phyloP scores from a whole-genome alignment of 176 grass and related monocot species.

The Poa pratensis region DNA sequence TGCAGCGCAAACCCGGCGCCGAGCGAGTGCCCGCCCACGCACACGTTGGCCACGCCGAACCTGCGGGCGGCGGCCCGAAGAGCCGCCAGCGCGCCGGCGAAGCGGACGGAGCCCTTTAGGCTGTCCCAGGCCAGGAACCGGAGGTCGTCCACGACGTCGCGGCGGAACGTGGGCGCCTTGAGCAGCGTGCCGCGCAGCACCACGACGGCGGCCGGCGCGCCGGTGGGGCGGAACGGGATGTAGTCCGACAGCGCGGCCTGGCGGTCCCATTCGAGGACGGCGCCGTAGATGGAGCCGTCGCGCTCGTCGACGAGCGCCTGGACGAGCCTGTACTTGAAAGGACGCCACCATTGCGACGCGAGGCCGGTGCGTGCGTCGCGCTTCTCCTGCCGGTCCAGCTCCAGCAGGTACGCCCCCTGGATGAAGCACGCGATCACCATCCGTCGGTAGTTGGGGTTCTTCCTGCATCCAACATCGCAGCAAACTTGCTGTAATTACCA shows the following conservation, averaged over 20 bases:
- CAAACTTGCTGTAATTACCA: neutral
- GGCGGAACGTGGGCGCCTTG: constrained; percentile 48
- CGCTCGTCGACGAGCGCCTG: constrained; percentile 61
- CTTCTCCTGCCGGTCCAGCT: constrained; percentile 88
- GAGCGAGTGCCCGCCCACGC: constrained; percentile 77
- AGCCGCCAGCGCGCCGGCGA: constrained; percentile 62
- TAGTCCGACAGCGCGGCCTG: constrained; percentile 51
- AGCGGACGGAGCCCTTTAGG: constrained; percentile 80
- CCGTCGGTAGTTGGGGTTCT: constrained; percentile 67
- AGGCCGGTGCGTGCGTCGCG: constrained; percentile 52
- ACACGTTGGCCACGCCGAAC: constrained; percentile 51
- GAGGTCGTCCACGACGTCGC: constrained; percentile 77
- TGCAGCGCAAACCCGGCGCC: constrained; percentile 88
- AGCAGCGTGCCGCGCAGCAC: constrained; percentile 77
- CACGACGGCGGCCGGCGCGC: constrained; percentile 65
- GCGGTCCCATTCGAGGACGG: constrained; percentile 84
- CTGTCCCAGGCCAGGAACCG: constrained; percentile 77
- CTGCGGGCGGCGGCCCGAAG: constrained; percentile 44
- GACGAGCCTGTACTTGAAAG: constrained; percentile 73
- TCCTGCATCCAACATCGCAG: constrained; percentile 51
- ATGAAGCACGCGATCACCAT: constrained; percentile 91
- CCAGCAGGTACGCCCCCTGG: constrained; percentile 78
- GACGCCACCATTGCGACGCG: constrained; percentile 83
- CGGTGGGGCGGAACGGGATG: constrained; percentile 57
- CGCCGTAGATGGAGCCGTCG: constrained; percentile 83